phyloP scores from a whole-genome alignment of 2,329 filamentous ascomycete species.

The Aspergillus sp. region DNA sequence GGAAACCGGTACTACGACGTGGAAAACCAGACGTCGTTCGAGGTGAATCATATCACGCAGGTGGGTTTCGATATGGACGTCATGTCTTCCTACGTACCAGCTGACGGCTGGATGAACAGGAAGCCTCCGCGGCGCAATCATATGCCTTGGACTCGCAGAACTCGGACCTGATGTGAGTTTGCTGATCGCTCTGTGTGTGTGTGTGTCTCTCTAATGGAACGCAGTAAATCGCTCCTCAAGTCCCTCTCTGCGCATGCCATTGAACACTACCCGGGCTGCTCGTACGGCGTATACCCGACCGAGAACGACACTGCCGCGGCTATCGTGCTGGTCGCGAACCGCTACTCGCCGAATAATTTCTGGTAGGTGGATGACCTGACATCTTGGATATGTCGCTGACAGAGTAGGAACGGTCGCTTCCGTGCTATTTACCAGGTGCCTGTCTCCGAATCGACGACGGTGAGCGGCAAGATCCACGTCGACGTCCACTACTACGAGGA shows the following conservation, averaged over 20 bases:
- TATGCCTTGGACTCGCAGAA: slow-evolving; percentile 68
- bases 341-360: slow-evolving; percentile 97
- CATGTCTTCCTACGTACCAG: too few relatives aligned
- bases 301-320: slow-evolving; percentile 67
- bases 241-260: slow-evolving; percentile 63
- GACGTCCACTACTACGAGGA: slow-evolving; percentile 99
- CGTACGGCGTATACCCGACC: slow-evolving; percentile 73
- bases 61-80: slow-evolving; percentile 31
- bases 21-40: slow-evolving; percentile 78
- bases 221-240: slow-evolving; percentile 74
- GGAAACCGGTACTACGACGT: slow-evolving; percentile 81
- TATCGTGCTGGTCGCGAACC: slow-evolving; percentile 81
- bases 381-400: too few relatives aligned
- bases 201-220: too few relatives aligned
- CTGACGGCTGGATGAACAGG: slow-evolving; percentile 39
- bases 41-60: slow-evolving; percentile 75
- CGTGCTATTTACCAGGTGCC: slow-evolving; percentile 76
- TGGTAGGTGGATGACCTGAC: too few relatives aligned
- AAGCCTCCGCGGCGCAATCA: slow-evolving; percentile 73
- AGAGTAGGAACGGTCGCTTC: slow-evolving; percentile 85
- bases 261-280: slow-evolving; percentile 80
- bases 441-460: slow-evolving; percentile 46
- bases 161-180: slow-evolving; percentile 67
- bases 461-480: slow-evolving; percentile 77
- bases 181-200: too few relatives aligned